A percentile compares a stretch with the other conserved stretches of the same genome.
phyloP scores from a whole-genome alignment of 2,329 filamentous ascomycete species.

The Talaromyces sp. region DNA sequence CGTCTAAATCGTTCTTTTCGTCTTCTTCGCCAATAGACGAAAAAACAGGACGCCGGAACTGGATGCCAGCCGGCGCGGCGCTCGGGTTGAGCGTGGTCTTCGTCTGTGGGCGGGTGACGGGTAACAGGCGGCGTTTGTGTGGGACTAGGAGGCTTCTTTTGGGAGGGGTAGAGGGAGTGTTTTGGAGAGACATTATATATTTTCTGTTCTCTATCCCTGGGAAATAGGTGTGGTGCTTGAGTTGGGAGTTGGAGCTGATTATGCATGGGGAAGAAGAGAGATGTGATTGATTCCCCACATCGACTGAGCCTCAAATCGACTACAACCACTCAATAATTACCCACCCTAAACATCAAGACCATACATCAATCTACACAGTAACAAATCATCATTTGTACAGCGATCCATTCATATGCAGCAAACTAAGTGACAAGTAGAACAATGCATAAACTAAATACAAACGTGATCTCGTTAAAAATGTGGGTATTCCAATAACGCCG shows the following conservation, averaged over 20 bases:
- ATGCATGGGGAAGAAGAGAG: too few relatives aligned
- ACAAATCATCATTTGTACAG: not conserved
- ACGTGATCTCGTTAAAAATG: not conserved
- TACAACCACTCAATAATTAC: too few relatives aligned
- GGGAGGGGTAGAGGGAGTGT: not conserved
- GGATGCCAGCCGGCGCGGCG: constrained; percentile 16
- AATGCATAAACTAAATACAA: not conserved
- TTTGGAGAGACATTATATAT: constrained; percentile 6
- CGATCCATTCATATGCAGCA: not conserved
- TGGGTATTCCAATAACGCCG: constrained; percentile 1
- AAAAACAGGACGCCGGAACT: constrained; percentile 13
- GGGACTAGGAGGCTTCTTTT: constrained; percentile 19
- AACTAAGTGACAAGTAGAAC: not conserved
- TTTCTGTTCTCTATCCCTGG: constrained; percentile 2
- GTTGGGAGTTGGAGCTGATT: not conserved
- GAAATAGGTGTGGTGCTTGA: not conserved
- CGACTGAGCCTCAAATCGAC: not conserved
- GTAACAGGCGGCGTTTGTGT: constrained; percentile 21
- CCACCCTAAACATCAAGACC: too few relatives aligned
- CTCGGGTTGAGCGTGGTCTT: constrained; percentile 20
- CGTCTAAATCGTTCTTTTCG: constrained; percentile 22
- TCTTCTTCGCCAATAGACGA: constrained; percentile 5
- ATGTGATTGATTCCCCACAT: not conserved
- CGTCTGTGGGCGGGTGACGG: not conserved
- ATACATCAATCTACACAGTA: too few relatives aligned